Evolutionary conservation across 2,329 filamentous ascomycete genomes (phyloP), one percentile per base, ranked within the genome.

Genomic region (Periconia macrospinosa): DNA sequence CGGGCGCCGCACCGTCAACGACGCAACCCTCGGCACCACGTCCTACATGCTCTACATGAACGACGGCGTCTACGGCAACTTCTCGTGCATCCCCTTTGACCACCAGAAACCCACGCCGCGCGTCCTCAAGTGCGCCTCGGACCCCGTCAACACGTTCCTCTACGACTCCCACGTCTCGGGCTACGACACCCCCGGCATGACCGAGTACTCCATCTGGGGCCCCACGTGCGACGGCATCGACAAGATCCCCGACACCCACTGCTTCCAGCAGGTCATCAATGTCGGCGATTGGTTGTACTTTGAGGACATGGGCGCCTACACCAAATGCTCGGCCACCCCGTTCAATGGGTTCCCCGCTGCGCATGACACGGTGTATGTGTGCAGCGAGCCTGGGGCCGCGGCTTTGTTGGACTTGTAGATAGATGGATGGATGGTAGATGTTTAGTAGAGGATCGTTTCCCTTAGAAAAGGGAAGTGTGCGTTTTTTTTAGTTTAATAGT

Each of bases 241-340:
- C 76, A 90, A 92, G 74, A 96, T 99, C 76, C 86, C 89, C 47
- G 86, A 91, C 73, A 90, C 87, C 70, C 91, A 90, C 74, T 84
- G 82, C 57, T 91, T 97, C 67, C 79, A 86, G 33, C 86, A 89
- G 49, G 83, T 89, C 45, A 79, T 99, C 42, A 88, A 97, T 69
- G 90, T 96, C 8, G 94, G 94, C 49, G 94, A 99, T 75, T 99
- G 94, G 94, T 82, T 99, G 50, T 99, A 96, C 79, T 99, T 99
- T 76, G 91, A 97, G 78, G 86, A 96, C 57, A 99, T 99, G 94
- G 94, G 94, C 51, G 93, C 94, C 20, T 99, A 99, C 77, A 97
- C 94, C 65, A 96, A 92, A 82, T 97, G 93, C 82, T 97, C 92
- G 55, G 93, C 94, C 59, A 99, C 94, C 53, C 87, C 89, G 70